A percentile compares a stretch with the other conserved stretches of the same genome.
These are phyloP conservation scores for Backusella tarrabulga DNA, from an alignment of 192 early-diverging fungal genomes.

Conservation along the genomic window DNA sequence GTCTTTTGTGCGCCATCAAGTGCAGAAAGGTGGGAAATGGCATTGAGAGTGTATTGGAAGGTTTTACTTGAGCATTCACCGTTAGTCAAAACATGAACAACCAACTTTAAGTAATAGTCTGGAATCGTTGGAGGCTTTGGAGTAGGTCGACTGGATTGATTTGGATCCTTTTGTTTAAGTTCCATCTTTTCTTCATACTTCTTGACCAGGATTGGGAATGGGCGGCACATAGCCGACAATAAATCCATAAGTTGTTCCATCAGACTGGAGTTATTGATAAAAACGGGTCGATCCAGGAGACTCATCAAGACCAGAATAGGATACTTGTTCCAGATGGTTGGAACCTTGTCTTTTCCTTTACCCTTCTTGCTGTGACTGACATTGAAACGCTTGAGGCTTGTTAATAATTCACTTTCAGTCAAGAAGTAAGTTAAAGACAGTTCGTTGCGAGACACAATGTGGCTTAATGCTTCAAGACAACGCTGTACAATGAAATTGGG, in stretches of 20 bases:
- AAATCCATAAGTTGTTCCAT: conserved; percentile 90
- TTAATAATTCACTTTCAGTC: conserved; percentile 62
- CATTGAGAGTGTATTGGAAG: conserved; percentile 89
- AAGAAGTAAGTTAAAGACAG: conserved; percentile 79
- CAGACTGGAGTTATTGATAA: conserved; percentile 74
- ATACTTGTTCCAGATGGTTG: conserved; percentile 51
- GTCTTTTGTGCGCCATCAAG: conserved; percentile 65
- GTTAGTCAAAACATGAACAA: conserved; percentile 88
- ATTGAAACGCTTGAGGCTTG: conserved; percentile 43
- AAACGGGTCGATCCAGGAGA: conserved; percentile 81
- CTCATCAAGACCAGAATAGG: conserved; percentile 80
- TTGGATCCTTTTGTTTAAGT: conserved; percentile 24
- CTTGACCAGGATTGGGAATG: conserved; percentile 65
- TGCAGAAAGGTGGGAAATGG: conserved; percentile 85
- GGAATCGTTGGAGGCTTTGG: conserved; percentile 81
- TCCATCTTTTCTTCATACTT: conserved; percentile 44
- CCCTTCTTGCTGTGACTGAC: conserved; percentile 57
- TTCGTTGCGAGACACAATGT: conserved; percentile 77
- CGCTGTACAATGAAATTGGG: conserved; percentile 91
- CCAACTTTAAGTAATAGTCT: conserved; percentile 72
- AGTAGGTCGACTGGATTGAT: conserved; percentile 28
- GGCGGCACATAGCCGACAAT: conserved; percentile 76
- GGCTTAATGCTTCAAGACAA: conserved; percentile 80
- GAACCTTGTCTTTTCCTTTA: conserved; percentile 62
- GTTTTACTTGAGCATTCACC: conserved; percentile 91